Conservation (phyloP, 225 moss, liverwort and hornwort genomes). For the Lunularia cruciata region DNA sequence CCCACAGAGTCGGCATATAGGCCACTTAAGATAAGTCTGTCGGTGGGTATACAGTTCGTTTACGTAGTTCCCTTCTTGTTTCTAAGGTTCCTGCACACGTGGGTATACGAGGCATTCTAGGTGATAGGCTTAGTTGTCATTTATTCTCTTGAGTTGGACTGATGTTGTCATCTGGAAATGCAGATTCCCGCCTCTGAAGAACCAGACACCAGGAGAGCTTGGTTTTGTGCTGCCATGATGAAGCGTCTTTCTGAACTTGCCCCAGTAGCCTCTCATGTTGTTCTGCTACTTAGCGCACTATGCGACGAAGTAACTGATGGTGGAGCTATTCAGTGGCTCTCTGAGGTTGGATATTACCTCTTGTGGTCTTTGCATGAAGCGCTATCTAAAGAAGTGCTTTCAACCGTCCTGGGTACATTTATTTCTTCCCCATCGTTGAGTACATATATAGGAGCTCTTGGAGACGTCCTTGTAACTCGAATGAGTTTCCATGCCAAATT, state of each 20-base stretch:
- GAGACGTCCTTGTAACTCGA: not conserved
- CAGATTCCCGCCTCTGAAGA: constrained; percentile 59
- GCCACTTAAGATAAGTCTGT: no score
- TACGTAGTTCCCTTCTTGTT: no score
- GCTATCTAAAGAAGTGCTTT: constrained; percentile 62
- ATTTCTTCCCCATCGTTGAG: constrained; percentile 12
- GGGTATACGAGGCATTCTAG: no score
- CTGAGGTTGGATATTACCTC: constrained; percentile 50
- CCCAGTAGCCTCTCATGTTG: constrained; percentile 64
- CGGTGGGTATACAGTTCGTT: no score
- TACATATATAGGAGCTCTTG: not conserved
- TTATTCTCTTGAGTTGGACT: not conserved
- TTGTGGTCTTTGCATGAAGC: constrained; percentile 54
- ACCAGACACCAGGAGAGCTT: constrained; percentile 55
- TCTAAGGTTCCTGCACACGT: no score
- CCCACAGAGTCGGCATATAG: no score
- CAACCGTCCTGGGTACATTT: constrained; percentile 62
- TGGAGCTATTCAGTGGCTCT: constrained; percentile 35
- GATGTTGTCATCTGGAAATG: constrained; percentile 10
- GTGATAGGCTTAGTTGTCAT: not conserved
- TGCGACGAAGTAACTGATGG: constrained; percentile 30
- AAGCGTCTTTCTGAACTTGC: constrained; percentile 84
- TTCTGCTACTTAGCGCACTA: constrained; percentile 56
- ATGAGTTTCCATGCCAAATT: not conserved
- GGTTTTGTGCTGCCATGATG: constrained; percentile 72